phyloP scores from a whole-genome alignment of 352 stramenopile genomes.

The Phytophthora cactorum region DNA sequence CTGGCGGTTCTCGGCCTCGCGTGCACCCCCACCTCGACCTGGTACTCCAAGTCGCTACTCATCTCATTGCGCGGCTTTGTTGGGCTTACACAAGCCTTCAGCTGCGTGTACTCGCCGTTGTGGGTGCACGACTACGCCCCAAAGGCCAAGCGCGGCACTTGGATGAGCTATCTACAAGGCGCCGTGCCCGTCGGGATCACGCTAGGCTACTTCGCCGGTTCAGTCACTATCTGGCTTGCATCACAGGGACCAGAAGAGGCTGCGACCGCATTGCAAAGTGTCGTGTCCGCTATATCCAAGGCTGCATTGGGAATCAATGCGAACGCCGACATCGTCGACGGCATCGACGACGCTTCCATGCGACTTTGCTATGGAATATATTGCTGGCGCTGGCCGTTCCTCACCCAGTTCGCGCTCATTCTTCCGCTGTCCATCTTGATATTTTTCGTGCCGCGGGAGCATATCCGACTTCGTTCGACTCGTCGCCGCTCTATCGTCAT shows the following conservation, averaged over 20 bases:
- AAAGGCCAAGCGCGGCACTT: slow-evolving; percentile 62
- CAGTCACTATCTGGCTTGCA: slow-evolving; percentile 69
- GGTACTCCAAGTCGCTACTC: slow-evolving; percentile 81
- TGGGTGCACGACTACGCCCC: slow-evolving; percentile 91
- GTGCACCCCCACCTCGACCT: slow-evolving; percentile 58
- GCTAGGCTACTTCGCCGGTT: slow-evolving; percentile 79
- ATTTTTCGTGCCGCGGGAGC: slow-evolving; percentile 79
- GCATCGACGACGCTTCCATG: slow-evolving; percentile 36
- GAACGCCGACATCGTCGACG: slow-evolving; percentile 41
- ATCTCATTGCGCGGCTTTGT: slow-evolving; percentile 76
- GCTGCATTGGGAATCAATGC: slow-evolving; percentile 23
- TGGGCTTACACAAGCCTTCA: slow-evolving; percentile 81
- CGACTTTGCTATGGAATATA: slow-evolving; percentile 76
- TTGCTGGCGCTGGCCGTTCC: slow-evolving; percentile 89
- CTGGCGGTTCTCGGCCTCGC: slow-evolving; percentile 76
- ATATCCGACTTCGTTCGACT: slow-evolving; percentile 66
- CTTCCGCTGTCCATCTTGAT: slow-evolving; percentile 76
- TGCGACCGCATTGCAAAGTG: slow-evolving; percentile 16
- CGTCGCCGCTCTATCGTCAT: slow-evolving; percentile 74
- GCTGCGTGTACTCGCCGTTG: slow-evolving; percentile 85
- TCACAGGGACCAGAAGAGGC: slow-evolving; percentile 19
- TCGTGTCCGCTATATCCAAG: slow-evolving; percentile 23
- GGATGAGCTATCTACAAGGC: slow-evolving; percentile 89
- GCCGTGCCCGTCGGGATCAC: slow-evolving; percentile 80
- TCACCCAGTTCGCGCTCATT: slow-evolving; percentile 78